Evolutionary conservation across 192 early-diverging fungal species (phyloP), one percentile per base, ranked within the genome.

Genomic region (Backusella liffmaniae): DNA sequence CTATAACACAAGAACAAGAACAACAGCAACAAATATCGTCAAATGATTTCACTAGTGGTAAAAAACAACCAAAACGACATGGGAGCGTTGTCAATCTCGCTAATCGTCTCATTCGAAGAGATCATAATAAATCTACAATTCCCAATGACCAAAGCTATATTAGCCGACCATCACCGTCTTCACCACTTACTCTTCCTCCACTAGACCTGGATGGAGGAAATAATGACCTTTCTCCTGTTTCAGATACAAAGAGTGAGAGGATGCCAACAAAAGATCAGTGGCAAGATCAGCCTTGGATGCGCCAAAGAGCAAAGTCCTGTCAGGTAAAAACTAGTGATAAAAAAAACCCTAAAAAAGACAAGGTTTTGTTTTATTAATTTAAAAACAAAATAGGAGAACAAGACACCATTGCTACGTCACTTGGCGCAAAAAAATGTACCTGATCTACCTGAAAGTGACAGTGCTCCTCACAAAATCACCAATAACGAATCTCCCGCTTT

Each of bases 291-390:
- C 46, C 56, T 16, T 77, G 67, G 69, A 65, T 42, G 39, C 39
- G 71, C 18, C 76, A 77, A 66, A 62, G 76, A 51, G 71, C 76
- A 23, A 77, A 77, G 16, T 77, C 76, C 32, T 72, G 70, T 51
- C 76, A 71, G 35, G 67, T 70, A 69, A 73, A 53, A 12, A 62
- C 1, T 13, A 21, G 13, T 29, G 34, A 59, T 13, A 16, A 26
- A 62, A 21, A 62, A 37, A 15, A 65, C 15, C 42, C 15, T 15
- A 34, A 12, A 49, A 21, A 34, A 51, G 30, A 49, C 41, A 69
- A 39, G 59, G 66, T 5, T 56, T 32, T 56, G 26, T 73, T 73
- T 42, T 49, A 67, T 36, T 36, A 18, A 66, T 36, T 75, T 46
- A 16, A 66, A 15, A 35, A 29, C 66, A 62, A 18, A 32, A 59